A percentile compares a stretch with the other conserved stretches of the same genome.
These are phyloP conservation scores for Exophiala dermatitidis DNA, from an alignment of 2,329 filamentous ascomycete genomes.

Conservation along the genomic window DNA sequence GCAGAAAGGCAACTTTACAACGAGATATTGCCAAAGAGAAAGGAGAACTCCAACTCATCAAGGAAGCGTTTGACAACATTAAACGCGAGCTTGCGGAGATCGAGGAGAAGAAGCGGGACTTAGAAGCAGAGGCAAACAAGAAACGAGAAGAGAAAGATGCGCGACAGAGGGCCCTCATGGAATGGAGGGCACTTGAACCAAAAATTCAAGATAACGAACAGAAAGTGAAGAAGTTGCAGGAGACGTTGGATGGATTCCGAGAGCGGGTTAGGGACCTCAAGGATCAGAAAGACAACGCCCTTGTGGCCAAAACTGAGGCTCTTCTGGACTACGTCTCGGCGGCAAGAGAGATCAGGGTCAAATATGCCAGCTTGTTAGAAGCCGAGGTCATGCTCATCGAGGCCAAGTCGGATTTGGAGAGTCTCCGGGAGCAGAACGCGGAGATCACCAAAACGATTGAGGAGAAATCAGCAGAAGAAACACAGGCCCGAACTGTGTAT, in stretches of 20 bases:
- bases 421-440: conserved; percentile 59
- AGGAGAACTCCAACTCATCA: conserved; percentile 34
- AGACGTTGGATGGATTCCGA: conserved; percentile 38
- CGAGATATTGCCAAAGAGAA: conserved; percentile 42
- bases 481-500: conserved; percentile 3
- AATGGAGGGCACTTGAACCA: conserved; percentile 29
- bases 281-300: conserved; percentile 49
- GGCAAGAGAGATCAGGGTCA: conserved; percentile 55
- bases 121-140: conserved; percentile 5
- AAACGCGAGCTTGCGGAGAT: conserved; percentile 26
- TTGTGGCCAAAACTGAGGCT: conserved; percentile 51
- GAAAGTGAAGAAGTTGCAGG: conserved; percentile 39
- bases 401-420: conserved; percentile 69
- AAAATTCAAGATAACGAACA: conserved; percentile 38
- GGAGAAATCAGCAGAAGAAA: conserved; percentile 31
- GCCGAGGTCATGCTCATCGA: conserved; percentile 67
- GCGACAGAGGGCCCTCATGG: conserved; percentile 58
- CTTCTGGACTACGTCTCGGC: conserved; percentile 52
- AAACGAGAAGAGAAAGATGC: conserved; percentile 41
- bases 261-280: conserved; percentile 47
- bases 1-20: conserved; percentile 53
- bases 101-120: conserved; percentile 28
- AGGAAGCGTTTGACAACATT: conserved; percentile 19
- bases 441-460: conserved; percentile 48
- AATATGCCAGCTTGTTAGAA: conserved; percentile 60